Evolutionary conservation across 345 rosid genomes (phyloP), one percentile per base, ranked within the genome.

Genomic region (Erodium maritimum): DNA sequence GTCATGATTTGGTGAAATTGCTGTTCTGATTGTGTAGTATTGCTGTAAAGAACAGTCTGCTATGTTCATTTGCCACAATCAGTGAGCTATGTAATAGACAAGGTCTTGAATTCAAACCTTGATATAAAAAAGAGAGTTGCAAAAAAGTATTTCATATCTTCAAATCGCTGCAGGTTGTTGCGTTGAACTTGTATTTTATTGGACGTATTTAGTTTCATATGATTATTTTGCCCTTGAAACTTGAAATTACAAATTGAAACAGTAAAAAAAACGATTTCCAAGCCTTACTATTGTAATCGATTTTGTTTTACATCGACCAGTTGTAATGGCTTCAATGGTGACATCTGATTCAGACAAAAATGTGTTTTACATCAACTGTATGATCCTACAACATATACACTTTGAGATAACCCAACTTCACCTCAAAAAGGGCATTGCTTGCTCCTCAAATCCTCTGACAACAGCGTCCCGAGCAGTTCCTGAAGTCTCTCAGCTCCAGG

Each of bases 401-500:
- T 67, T 29, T 61, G 70, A 53, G 52, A 57, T 59, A 23, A 59
- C 45, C 59, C 62, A 52, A 19, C 56, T 57, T 64, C 37, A 53
- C 37, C 46, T 54, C 51, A 51, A 53, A 45, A 80, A 19, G 79
- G 70, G 73, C 95, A 87, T 57, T 75, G 87, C 59, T 75, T 83
- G 56, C 74, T 77, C 58, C 51, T 67, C 67, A 64, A 76, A 56
- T 87, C 90, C 16, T 83, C 86, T 0, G 93, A 83, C 12, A 84
- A 67, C 58, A 87, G 55, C 17, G 68, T 71, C 55, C 67, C 72
- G 55, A 87, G 71, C 61, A 90, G 81, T 62, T 65, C 73, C 51
- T 65, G 85, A 69, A 87, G 70, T 63, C 91, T 79, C 66, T 60
- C 68, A 5, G 90, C 84, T 66, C 94, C 91, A 33, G 95, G 86